Conservation (phyloP, 2,329 filamentous ascomycete genomes). For the Alternaria novae-zelandiae region DNA sequence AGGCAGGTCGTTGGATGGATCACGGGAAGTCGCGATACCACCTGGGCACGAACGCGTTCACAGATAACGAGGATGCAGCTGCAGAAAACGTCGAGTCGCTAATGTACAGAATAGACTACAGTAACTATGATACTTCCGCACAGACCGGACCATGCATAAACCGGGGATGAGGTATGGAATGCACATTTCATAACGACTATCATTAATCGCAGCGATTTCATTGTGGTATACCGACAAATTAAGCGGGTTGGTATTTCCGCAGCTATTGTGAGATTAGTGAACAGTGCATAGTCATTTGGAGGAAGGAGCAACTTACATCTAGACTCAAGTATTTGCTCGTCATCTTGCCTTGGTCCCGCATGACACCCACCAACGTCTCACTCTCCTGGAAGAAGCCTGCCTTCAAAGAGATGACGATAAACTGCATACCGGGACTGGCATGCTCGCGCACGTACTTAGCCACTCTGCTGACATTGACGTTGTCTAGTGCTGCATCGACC, state of each 20-base stretch:
- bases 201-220: not conserved
- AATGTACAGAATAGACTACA: not conserved
- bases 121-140: not conserved
- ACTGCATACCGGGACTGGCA: slow-evolving; percentile 96
- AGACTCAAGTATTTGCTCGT: slow-evolving; percentile 89
- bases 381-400: slow-evolving; percentile 94
- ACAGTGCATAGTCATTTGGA: no score
- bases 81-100: not conserved
- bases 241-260: not conserved
- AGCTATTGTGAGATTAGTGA: not conserved
- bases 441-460: slow-evolving; percentile 96
- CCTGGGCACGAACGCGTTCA: not conserved
- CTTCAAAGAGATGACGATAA: slow-evolving; percentile 97
- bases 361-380: slow-evolving; percentile 93
- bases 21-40: not conserved
- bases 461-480: slow-evolving; percentile 94
- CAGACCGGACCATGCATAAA: not conserved
- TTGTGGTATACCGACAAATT: not conserved
- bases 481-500: slow-evolving; percentile 97
- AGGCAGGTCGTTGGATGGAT: not conserved
- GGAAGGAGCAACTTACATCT: slow-evolving; percentile 74
- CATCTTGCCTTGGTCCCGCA: slow-evolving; percentile 92
- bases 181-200: not conserved
- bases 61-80: not conserved
- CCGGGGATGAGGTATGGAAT: not conserved